These are phyloP conservation scores for Hypomontagnella monticulosa DNA, from an alignment of 495 filamentous ascomycete genomes.

Conservation along the genomic window DNA sequence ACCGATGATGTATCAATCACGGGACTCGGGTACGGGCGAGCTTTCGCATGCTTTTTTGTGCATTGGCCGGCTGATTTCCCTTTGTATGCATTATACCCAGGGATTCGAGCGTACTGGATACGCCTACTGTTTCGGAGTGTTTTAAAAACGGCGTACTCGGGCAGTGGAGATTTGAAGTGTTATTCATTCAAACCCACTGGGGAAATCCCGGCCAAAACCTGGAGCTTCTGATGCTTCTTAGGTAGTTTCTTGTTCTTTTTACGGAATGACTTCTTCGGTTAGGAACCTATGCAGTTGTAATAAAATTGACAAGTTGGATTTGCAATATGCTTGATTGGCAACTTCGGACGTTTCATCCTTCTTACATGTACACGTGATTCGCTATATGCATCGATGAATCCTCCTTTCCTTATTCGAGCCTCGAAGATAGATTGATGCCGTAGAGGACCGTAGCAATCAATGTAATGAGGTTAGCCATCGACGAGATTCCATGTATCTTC, in stretches of 20 bases:
- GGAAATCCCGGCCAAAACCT: slow-evolving; percentile 7
- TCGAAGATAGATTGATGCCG: slow-evolving; percentile 72
- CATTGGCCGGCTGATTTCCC: slow-evolving; percentile 9
- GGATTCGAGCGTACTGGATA: slow-evolving; percentile 40
- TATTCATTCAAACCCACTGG: background rate
- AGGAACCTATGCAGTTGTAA: background rate
- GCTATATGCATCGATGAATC: background rate
- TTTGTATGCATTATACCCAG: slow-evolving; percentile 41
- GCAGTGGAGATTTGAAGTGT: slow-evolving; percentile 20
- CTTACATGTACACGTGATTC: slow-evolving; percentile 22
- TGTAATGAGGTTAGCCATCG: slow-evolving; percentile 75
- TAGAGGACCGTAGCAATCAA: slow-evolving; percentile 76
- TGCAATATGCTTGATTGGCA: slow-evolving; percentile 9
- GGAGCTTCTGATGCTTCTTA: slow-evolving; percentile 18
- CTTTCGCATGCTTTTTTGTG: background rate
- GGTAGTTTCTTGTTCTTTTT: slow-evolving; percentile 21
- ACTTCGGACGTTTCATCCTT: background rate
- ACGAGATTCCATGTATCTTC: slow-evolving; percentile 79
- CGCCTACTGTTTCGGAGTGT: slow-evolving; percentile 40
- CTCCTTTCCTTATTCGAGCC: slow-evolving; percentile 52
- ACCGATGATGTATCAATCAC: no score
- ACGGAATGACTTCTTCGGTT: background rate
- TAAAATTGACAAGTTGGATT: slow-evolving; percentile 4
- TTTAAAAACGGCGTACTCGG: slow-evolving; percentile 36
- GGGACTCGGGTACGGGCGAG: background rate